These are phyloP conservation scores for Lasiosphaeria ovina DNA, from an alignment of 495 filamentous ascomycete species.

Conservation along the genomic window DNA sequence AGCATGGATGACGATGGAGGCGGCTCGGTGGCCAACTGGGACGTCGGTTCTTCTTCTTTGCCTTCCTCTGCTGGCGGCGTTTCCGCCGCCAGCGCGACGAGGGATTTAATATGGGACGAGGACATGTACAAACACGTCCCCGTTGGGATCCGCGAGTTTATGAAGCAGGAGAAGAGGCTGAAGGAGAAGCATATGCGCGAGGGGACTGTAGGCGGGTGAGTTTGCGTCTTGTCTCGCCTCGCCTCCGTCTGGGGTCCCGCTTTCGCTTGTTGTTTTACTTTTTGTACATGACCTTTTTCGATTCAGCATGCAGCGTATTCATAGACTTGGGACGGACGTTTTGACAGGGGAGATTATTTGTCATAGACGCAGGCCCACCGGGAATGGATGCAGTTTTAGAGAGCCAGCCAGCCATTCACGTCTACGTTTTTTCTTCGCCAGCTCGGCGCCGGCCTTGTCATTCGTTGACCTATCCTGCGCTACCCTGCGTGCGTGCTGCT, in stretches of 20 bases:
- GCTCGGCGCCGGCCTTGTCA: no score
- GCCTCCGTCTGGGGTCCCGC: neutral
- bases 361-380: no score
- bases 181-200: conserved; percentile 65
- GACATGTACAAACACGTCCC: conserved; percentile 80
- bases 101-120: conserved; percentile 49
- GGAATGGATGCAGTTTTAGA: no score
- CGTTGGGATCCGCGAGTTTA: conserved; percentile 93
- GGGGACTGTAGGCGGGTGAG: conserved; percentile 39
- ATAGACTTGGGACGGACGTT: no score
- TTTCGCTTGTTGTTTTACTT: no score
- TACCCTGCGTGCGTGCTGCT: no score
- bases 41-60: conserved; percentile 26
- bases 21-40: conserved; percentile 68
- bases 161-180: conserved; percentile 92
- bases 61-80: conserved; percentile 24
- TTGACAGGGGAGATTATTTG: no score
- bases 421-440: no score
- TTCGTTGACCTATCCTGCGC: no score
- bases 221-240: neutral
- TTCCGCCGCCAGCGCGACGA: conserved; percentile 3
- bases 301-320: no score
- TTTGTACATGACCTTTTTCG: no score
- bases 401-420: no score
- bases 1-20: conserved; percentile 84